These are phyloP conservation scores for Daldinia decipiens DNA, from an alignment of 495 filamentous ascomycete genomes.

Conservation along the genomic window DNA sequence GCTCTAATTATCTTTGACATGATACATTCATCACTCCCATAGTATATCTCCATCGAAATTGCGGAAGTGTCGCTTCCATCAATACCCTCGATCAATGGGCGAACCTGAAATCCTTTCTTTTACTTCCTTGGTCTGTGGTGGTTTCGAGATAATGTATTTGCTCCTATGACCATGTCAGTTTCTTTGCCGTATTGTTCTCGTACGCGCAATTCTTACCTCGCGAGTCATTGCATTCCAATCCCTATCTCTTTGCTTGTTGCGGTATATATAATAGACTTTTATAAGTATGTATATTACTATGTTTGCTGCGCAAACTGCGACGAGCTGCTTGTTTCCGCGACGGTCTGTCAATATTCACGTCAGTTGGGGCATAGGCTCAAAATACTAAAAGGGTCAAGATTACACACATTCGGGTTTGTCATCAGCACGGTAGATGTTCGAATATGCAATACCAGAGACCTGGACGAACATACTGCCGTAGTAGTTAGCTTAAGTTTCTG, in stretches of 20 bases:
- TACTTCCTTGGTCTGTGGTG: constrained; percentile 37
- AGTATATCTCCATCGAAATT: neutral
- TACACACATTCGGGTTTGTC: constrained; percentile 53
- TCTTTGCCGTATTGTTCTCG: neutral
- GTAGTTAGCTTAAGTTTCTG: neutral
- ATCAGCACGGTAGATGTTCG: constrained; percentile 71
- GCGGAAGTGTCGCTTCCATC: neutral
- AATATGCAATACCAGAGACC: constrained; percentile 65
- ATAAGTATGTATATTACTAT: constrained; percentile 64
- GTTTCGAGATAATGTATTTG: constrained; percentile 38
- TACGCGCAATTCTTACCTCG: constrained; percentile 57
- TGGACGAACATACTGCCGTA: constrained; percentile 72
- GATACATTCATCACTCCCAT: neutral
- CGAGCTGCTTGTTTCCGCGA: constrained; percentile 70
- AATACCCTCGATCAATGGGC: constrained; percentile 13
- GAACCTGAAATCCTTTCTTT: constrained; percentile 38
- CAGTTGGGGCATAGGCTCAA: constrained; percentile 22
- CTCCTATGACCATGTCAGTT: constrained; percentile 20
- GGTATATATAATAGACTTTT: constrained; percentile 70
- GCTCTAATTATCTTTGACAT: neutral
- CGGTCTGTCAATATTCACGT: constrained; percentile 64
- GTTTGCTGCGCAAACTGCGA: constrained; percentile 65
- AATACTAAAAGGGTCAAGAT: neutral
- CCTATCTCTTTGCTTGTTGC: constrained; percentile 59
- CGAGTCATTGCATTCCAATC: constrained; percentile 70